phyloP scores from a whole-genome alignment of 805 yeast genomes.

The Maudiozyma saulgeensis region DNA sequence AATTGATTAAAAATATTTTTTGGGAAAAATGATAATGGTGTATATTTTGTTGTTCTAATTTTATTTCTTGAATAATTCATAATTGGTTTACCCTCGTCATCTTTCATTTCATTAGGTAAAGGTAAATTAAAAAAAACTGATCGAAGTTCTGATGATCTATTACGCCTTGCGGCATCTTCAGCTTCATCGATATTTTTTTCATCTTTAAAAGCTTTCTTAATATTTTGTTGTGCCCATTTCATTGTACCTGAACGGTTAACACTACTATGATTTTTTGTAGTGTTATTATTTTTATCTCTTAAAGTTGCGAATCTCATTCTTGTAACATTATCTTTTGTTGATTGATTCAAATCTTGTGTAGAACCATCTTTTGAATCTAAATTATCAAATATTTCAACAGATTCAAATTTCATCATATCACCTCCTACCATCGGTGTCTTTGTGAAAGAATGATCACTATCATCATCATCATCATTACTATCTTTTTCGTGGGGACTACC shows the following conservation, averaged over 20 bases:
- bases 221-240: slow-evolving; percentile 35
- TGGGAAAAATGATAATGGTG: slow-evolving; percentile 82
- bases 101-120: slow-evolving; percentile 48
- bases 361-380: slow-evolving; percentile 2
- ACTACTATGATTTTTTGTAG: too few relatives aligned
- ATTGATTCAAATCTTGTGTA: not conserved
- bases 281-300: slow-evolving; percentile 60
- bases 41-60: slow-evolving; percentile 90
- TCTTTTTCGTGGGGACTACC: slow-evolving; percentile 9
- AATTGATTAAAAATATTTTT: slow-evolving; percentile 75
- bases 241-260: slow-evolving; percentile 45
- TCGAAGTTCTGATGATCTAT: slow-evolving; percentile 36
- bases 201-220: slow-evolving; percentile 27
- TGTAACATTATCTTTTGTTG: not conserved
- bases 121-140: slow-evolving; percentile 49
- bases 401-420: slow-evolving; percentile 9
- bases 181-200: slow-evolving; percentile 12
- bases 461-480: not conserved
- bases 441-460: slow-evolving; percentile 16
- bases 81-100: slow-evolving; percentile 52
- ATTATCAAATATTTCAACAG: slow-evolving; percentile 7
- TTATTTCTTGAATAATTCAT: slow-evolving; percentile 71
- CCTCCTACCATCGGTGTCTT: slow-evolving; percentile 19
- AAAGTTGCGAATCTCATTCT: slow-evolving; percentile 78
- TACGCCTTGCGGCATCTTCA: slow-evolving; percentile 25